A percentile compares a stretch with the other conserved stretches of the same genome.
These are phyloP conservation scores for Saccharomycopsis malanga DNA, from an alignment of 805 yeast species.

Conservation along the genomic window DNA sequence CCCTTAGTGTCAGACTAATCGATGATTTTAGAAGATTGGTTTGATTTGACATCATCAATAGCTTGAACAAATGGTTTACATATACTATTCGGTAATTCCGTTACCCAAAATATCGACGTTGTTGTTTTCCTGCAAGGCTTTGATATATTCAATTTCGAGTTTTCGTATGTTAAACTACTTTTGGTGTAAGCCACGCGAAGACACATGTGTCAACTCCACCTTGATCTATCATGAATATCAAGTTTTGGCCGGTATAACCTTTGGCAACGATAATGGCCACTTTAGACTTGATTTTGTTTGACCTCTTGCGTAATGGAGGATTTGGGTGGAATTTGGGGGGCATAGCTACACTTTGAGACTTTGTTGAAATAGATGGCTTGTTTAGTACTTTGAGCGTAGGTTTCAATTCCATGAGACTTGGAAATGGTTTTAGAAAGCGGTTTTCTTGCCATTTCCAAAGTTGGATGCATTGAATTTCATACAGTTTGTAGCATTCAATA, in stretches of 20 bases:
- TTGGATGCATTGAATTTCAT: not conserved
- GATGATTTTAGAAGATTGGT: constrained; percentile 70
- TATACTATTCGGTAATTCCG: constrained; percentile 98
- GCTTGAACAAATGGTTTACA: constrained; percentile 84
- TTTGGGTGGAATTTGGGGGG: constrained; percentile 50
- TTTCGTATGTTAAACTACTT: constrained; percentile 70
- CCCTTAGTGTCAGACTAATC: constrained; percentile 84
- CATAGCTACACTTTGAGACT: constrained; percentile 28
- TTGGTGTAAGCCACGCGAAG: constrained; percentile 96
- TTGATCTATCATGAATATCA: constrained; percentile 77
- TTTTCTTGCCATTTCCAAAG: constrained; percentile 37
- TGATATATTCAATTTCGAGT: constrained; percentile 80
- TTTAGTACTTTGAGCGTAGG: constrained; percentile 22
- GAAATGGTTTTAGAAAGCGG: constrained; percentile 27
- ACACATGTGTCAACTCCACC: constrained; percentile 84
- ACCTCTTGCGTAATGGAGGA: constrained; percentile 63
- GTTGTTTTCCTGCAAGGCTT: constrained; percentile 61
- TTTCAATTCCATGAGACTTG: constrained; percentile 47
- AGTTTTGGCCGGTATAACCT: constrained; percentile 93
- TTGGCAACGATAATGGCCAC: constrained; percentile 97
- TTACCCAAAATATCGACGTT: constrained; percentile 96
- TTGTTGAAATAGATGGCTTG: constrained; percentile 20
- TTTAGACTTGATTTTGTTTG: constrained; percentile 50
- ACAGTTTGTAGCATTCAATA: constrained; percentile 9
- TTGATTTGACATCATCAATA: constrained; percentile 50